phyloP scores from a whole-genome alignment of 129 eudicot genomes.

The Pseudognaphalium luteoalbum region DNA sequence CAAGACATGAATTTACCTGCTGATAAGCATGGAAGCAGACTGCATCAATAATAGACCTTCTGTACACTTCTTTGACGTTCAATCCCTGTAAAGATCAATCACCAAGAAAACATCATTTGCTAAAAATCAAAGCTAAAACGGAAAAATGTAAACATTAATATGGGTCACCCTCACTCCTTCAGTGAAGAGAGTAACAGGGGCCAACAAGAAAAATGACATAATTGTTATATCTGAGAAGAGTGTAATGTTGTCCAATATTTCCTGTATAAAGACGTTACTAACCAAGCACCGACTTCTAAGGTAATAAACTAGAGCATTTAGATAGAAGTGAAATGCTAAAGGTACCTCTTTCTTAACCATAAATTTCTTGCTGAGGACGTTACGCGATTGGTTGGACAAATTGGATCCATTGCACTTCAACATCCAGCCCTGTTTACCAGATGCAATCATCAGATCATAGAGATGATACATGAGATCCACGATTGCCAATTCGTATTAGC shows the following conservation, averaged over 20 bases:
- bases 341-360: constrained; percentile 80
- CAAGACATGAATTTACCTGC: constrained; percentile 54
- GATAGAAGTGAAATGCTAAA: background rate
- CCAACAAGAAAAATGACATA: constrained; percentile 84
- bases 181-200: constrained; percentile 64
- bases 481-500: background rate
- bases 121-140: background rate
- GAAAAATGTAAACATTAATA: background rate
- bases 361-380: constrained; percentile 95
- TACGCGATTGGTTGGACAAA: constrained; percentile 90
- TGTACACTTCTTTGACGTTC: constrained; percentile 72
- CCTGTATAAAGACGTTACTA: constrained; percentile 42
- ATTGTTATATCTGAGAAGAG: constrained; percentile 93
- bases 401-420: constrained; percentile 99
- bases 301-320: background rate
- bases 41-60: constrained; percentile 79
- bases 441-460: constrained; percentile 25
- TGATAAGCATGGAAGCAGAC: constrained; percentile 99
- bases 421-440: constrained; percentile 74
- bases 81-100: constrained; percentile 56
- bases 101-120: background rate
- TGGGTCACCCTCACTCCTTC: constrained; percentile 94
- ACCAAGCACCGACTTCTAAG: background rate
- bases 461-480: constrained; percentile 6
- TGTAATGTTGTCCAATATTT: constrained; percentile 92